Evolutionary conservation across 345 rosid genomes (phyloP).

Genomic region (Brassica nigra): DNA sequence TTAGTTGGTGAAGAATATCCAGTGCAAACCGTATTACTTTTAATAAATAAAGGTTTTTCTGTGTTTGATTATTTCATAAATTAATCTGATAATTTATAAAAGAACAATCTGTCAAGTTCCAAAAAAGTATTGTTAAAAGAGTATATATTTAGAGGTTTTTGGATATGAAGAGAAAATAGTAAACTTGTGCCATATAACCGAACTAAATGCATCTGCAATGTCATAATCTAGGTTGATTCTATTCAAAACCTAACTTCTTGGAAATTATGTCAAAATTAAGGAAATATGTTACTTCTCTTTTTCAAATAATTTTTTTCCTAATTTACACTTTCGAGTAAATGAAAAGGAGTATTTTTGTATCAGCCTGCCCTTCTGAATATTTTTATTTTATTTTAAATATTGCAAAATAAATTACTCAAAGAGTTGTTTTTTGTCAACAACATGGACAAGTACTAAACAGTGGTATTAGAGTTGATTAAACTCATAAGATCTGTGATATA

Average conservation of each 20-base stretch:
- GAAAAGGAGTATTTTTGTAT: not conserved
- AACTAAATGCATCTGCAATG: not conserved
- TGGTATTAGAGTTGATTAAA: not conserved
- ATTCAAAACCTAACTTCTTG: not conserved
- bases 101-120: not conserved
- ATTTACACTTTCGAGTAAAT: not conserved
- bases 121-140: not conserved
- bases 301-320: not conserved
- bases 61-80: constrained; percentile 12
- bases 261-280: not conserved
- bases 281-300: not conserved
- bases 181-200: constrained; percentile 8
- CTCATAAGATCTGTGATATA: not conserved
- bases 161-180: not conserved
- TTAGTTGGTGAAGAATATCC: constrained; percentile 27
- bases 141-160: not conserved
- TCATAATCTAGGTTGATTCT: constrained; percentile 10
- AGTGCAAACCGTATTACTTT: constrained; percentile 11
- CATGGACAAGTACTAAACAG: not conserved
- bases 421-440: not conserved
- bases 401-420: not conserved
- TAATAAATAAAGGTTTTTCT: constrained; percentile 10
- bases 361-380: not conserved
- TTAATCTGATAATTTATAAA: not conserved
- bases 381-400: not conserved